Conservation (phyloP, 352 stramenopile species). For the Phytophthora multivora region DNA sequence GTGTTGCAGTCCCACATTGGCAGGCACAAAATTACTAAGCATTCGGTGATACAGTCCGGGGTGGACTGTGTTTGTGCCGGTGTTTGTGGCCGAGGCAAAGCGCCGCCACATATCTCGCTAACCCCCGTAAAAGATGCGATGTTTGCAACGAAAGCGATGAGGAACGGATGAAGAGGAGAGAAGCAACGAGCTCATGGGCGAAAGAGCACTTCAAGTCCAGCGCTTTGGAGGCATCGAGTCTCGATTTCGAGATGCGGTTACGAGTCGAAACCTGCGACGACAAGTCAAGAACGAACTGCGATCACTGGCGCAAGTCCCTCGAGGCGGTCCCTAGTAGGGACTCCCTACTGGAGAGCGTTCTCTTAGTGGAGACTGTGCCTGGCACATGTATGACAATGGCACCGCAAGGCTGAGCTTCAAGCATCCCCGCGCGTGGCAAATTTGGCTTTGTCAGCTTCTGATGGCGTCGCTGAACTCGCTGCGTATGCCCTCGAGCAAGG, state of each 20-base stretch:
- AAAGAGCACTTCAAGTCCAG: conserved; percentile 11
- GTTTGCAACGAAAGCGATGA: conserved; percentile 6
- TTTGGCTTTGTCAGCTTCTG: conserved; percentile 11
- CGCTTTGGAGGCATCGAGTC: background rate
- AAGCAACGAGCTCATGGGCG: background rate
- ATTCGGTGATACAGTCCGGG: conserved; percentile 23
- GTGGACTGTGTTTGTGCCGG: conserved; percentile 31
- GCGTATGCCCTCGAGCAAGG: background rate
- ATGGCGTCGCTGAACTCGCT: conserved; percentile 5
- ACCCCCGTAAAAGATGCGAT: conserved; percentile 24
- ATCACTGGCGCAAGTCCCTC: conserved; percentile 12
- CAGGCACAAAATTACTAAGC: conserved; percentile 3
- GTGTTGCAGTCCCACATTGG: background rate
- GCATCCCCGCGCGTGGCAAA: background rate
- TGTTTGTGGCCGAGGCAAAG: conserved; percentile 30
- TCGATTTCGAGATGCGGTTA: background rate
- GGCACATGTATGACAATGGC: background rate
- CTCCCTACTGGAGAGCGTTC: no score
- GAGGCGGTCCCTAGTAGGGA: conserved; percentile 6
- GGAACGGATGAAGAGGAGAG: conserved; percentile 3
- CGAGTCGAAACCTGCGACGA: background rate
- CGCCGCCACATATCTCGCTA: conserved; percentile 14
- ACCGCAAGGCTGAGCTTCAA: background rate
- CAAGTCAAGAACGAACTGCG: background rate
- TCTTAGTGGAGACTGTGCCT: no score